Conservation (phyloP, 441 rosid species). For the Capsella rubella region DNA sequence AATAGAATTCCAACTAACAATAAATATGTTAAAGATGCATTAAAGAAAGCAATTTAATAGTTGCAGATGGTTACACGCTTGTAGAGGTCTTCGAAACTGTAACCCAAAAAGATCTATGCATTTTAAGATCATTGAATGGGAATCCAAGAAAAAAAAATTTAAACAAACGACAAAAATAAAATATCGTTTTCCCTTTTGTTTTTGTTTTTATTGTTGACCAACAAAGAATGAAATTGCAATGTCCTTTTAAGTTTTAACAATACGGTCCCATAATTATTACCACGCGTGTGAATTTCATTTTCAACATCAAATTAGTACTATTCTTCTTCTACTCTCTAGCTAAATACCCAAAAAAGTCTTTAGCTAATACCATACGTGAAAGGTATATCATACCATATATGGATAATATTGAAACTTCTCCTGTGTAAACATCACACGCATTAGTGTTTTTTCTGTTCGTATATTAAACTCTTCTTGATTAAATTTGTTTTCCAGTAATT, state of each 20-base stretch:
- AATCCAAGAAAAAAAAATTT: constrained; percentile 31
- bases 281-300: constrained; percentile 21
- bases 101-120: constrained; percentile 44
- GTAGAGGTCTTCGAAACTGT: constrained; percentile 47
- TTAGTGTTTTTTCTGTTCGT: no score
- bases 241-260: neutral
- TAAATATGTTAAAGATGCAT: constrained; percentile 39
- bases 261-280: constrained; percentile 4
- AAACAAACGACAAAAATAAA: constrained; percentile 35
- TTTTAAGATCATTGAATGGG: constrained; percentile 43
- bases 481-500: no score
- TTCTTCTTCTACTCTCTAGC: neutral
- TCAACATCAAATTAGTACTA: neutral
- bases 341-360: no score
- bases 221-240: neutral
- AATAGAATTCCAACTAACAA: constrained; percentile 31
- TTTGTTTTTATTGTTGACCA: constrained; percentile 18
- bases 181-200: neutral
- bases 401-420: neutral
- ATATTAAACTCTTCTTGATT: neutral
- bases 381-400: neutral
- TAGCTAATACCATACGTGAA: neutral
- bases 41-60: constrained; percentile 44
- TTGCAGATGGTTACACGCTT: constrained; percentile 45
- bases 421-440: no score